phyloP scores from a whole-genome alignment of 1,139 yeast species.

The Petasospora fabianii region DNA sequence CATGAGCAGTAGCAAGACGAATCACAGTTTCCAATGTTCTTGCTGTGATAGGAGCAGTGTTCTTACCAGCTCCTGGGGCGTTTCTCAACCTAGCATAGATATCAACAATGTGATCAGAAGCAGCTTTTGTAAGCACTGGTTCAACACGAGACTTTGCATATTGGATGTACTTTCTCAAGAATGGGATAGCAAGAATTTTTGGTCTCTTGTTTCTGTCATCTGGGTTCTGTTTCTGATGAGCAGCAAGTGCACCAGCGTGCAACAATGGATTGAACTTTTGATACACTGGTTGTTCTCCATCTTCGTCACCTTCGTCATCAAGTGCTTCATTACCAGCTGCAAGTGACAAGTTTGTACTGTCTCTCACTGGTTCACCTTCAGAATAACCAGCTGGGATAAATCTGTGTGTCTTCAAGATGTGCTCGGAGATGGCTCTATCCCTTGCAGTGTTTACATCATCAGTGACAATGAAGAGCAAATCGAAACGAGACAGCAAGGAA shows the following conservation, averaged over 20 bases:
- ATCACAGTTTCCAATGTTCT: slow-evolving; percentile 96
- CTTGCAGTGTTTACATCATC: slow-evolving; percentile 86
- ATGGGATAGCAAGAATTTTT: slow-evolving; percentile 73
- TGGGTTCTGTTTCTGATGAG: slow-evolving; percentile 31
- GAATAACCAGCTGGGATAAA: slow-evolving; percentile 82
- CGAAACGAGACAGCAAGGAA: slow-evolving; percentile 94
- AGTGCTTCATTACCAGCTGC: slow-evolving; percentile 68
- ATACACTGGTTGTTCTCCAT: slow-evolving; percentile 48
- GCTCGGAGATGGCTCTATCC: slow-evolving; percentile 89
- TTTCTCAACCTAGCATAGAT: slow-evolving; percentile 82
- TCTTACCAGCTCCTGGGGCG: slow-evolving; percentile 69
- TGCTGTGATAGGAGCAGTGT: slow-evolving; percentile 94
- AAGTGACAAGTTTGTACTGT: slow-evolving; percentile 61
- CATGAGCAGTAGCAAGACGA: slow-evolving; percentile 95
- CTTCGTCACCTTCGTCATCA: slow-evolving; percentile 29
- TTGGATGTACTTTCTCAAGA: slow-evolving; percentile 87
- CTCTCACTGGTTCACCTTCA: slow-evolving; percentile 95
- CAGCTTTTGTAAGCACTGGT: slow-evolving; percentile 77
- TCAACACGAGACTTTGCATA: slow-evolving; percentile 87
- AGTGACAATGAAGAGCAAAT: slow-evolving; percentile 89
- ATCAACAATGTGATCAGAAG: slow-evolving; percentile 77
- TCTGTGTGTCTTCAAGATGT: slow-evolving; percentile 91
- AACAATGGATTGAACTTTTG: slow-evolving; percentile 80
- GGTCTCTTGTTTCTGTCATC: slow-evolving; percentile 40
- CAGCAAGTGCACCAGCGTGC: slow-evolving; percentile 67